Evolutionary conservation across 1,139 yeast species (phyloP).

Genomic region (Magnusiomyces paraingens): DNA sequence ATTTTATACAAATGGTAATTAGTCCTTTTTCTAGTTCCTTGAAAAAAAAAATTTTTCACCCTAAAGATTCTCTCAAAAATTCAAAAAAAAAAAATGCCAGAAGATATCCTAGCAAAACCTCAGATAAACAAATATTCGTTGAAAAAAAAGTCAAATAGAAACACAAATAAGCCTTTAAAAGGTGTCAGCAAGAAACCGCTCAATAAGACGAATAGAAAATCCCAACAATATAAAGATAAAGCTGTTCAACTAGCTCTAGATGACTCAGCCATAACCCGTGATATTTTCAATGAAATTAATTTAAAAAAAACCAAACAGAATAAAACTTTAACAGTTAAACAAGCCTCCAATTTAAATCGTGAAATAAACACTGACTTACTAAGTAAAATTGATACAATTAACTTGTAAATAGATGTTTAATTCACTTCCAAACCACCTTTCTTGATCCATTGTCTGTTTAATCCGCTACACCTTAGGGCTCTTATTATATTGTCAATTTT

Average conservation of each 20-base stretch:
- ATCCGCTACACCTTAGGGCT: slow-evolving; percentile 27
- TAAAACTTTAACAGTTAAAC: background rate
- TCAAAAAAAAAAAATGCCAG: too few relatives aligned
- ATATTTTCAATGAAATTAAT: background rate
- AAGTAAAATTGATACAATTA: background rate
- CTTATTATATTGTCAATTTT: slow-evolving; percentile 42
- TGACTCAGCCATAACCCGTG: background rate
- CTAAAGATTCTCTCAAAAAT: too few relatives aligned
- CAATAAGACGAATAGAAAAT: background rate
- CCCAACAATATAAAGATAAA: background rate
- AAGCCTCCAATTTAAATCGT: background rate
- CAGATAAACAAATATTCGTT: too few relatives aligned
- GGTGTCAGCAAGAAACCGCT: background rate
- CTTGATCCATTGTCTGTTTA: slow-evolving; percentile 17
- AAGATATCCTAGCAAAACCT: too few relatives aligned
- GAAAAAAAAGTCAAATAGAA: too few relatives aligned
- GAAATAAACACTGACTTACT: background rate
- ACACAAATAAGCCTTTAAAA: background rate
- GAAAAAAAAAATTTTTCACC: too few relatives aligned
- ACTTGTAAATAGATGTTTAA: background rate
- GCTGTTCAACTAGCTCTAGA: background rate
- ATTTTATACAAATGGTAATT: too few relatives aligned
- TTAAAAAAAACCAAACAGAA: background rate
- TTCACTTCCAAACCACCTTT: background rate
- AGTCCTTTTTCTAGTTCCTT: too few relatives aligned